Evolutionary conservation across 495 filamentous ascomycete species (phyloP), one percentile per base, ranked within the genome.

Genomic region (Lasiosphaeria hispida): DNA sequence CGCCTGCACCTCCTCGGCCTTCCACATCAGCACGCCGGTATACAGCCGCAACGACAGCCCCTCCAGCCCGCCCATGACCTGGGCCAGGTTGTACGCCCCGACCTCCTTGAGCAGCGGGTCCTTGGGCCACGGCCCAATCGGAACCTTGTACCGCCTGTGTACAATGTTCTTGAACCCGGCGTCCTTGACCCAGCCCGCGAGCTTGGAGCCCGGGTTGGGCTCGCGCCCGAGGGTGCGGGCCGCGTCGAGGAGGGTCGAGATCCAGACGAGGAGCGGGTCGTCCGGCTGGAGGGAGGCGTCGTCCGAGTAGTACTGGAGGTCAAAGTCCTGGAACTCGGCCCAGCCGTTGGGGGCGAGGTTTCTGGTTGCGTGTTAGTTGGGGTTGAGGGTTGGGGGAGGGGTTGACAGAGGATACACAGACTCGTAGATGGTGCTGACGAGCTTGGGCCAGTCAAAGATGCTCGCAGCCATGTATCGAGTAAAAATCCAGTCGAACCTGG

Each of bases 401-500:
- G n/a, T n/a, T n/a, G 15, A n/a, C 11, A 17, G 38, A 39, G 14
- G 11, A 36, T 13, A 41, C 14, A 33, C 60, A 19, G 49, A 72
- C 53, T 77, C 64, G 45, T 74, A 77, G 33, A 71, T 71, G 50
- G 81, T 75, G 10, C 53, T 40, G 51, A 87, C 73, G 10, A 88
- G 67, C 15, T 57, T 63, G 41, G 81, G 77, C 75, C 84, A 85
- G 70, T 90, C 77, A 10, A 72, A 70, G 50, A 91, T 81, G 40
- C 75, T 75, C 1, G 79, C 80, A 23, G 78, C 77, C 59, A 87
- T 73, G 52, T 81, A 76, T 7, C 85, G 82, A 11, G 73, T 75
- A 59, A 88, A 85, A 51, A 89, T 78, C 63, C 78, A 88, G 70
- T 87, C 84, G 59, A 87, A 72, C 43, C 76, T 59, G 6, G 68